phyloP scores from a whole-genome alignment of 352 stramenopile species.

The Globisporangium yorkense region DNA sequence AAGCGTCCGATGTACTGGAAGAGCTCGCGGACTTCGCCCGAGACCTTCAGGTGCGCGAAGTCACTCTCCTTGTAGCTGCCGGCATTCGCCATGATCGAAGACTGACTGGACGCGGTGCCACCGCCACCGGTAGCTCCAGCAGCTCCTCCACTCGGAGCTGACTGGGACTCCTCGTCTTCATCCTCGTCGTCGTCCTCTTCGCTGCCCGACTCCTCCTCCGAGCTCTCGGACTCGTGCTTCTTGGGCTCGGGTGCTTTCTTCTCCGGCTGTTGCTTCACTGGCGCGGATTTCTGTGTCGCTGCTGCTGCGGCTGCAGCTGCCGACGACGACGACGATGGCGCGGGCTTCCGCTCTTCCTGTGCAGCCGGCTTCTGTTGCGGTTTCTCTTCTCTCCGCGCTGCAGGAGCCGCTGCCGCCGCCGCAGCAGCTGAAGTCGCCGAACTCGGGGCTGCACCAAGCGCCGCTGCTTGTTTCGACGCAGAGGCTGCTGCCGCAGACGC shows the following conservation, averaged over 20 bases:
- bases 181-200: slow-evolving; percentile 68
- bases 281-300: slow-evolving; percentile 18
- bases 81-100: slow-evolving; percentile 60
- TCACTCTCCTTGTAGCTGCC: slow-evolving; percentile 86
- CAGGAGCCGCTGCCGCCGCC: slow-evolving; percentile 1
- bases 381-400: slow-evolving; percentile 20
- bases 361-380: slow-evolving; percentile 11
- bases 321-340: not conserved
- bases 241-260: slow-evolving; percentile 41
- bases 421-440: slow-evolving; percentile 1
- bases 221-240: slow-evolving; percentile 59
- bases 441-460: not conserved
- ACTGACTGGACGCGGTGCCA: slow-evolving; percentile 22
- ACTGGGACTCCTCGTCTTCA: slow-evolving; percentile 38
- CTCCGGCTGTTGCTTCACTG: slow-evolving; percentile 28
- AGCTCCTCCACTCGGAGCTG: slow-evolving; percentile 6
- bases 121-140: slow-evolving; percentile 5
- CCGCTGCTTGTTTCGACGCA: slow-evolving; percentile 5
- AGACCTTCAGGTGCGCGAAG: slow-evolving; percentile 86
- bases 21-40: slow-evolving; percentile 85
- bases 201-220: slow-evolving; percentile 57
- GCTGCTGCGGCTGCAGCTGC: slow-evolving; percentile 4
- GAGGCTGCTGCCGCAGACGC: slow-evolving; percentile 2
- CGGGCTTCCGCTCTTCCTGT: slow-evolving; percentile 11
- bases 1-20: slow-evolving; percentile 95